Evolutionary conservation across 371 early-diverging fungal species (phyloP).

Genomic region (Mucor irregularis): DNA sequence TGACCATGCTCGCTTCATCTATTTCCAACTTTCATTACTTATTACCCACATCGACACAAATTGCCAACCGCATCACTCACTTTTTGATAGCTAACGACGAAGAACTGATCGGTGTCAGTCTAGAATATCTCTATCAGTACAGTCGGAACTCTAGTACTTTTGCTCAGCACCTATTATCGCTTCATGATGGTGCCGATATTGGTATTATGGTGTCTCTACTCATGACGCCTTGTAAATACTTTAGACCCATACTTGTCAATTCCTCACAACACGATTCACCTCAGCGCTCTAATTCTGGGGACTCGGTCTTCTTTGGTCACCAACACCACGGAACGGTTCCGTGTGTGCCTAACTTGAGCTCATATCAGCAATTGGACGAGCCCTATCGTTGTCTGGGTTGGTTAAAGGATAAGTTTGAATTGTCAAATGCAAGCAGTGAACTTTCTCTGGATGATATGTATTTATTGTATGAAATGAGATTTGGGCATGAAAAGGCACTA

Average conservation of each 20-base stretch:
- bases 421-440: slow-evolving; percentile 31
- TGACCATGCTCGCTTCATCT: slow-evolving; percentile 54
- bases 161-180: slow-evolving; percentile 44
- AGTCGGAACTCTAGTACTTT: slow-evolving; percentile 56
- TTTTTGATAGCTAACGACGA: slow-evolving; percentile 70
- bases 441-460: slow-evolving; percentile 52
- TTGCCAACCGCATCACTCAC: slow-evolving; percentile 54
- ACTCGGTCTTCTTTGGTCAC: neutral
- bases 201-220: slow-evolving; percentile 53
- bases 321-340: slow-evolving; percentile 9
- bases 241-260: slow-evolving; percentile 14
- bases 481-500: slow-evolving; percentile 47
- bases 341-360: slow-evolving; percentile 38
- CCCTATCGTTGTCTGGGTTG: slow-evolving; percentile 53
- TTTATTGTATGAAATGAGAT: slow-evolving; percentile 43
- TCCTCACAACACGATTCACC: neutral
- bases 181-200: slow-evolving; percentile 54
- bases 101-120: slow-evolving; percentile 63
- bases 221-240: slow-evolving; percentile 38
- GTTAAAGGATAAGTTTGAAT: slow-evolving; percentile 55
- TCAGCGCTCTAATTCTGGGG: slow-evolving; percentile 4
- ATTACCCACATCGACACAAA: slow-evolving; percentile 24
- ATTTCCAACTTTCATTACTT: slow-evolving; percentile 54
- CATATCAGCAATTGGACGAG: slow-evolving; percentile 43
- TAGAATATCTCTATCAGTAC: slow-evolving; percentile 76